Conservation (phyloP, 2,329 filamentous ascomycete species). For the Phoma sp. region DNA sequence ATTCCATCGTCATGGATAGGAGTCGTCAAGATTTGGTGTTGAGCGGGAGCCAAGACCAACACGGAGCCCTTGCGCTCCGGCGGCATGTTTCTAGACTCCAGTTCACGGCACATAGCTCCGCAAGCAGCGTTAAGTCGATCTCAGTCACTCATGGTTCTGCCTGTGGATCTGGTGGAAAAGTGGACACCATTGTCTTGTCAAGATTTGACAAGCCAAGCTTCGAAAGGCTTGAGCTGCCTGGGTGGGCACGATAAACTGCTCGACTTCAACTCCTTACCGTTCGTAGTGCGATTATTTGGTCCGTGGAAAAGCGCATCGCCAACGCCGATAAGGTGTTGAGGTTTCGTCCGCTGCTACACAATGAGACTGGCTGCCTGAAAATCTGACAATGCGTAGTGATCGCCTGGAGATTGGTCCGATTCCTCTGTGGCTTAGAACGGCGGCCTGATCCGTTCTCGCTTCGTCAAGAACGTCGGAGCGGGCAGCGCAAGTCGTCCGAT, state of each 20-base stretch:
- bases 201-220: slow-evolving; percentile 9
- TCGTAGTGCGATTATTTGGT: background rate
- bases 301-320: background rate
- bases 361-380: slow-evolving; percentile 13
- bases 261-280: background rate
- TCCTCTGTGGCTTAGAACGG: slow-evolving; percentile 11
- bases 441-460: slow-evolving; percentile 6
- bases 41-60: slow-evolving; percentile 10
- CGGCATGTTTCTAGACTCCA: slow-evolving; percentile 1
- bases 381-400: slow-evolving; percentile 4
- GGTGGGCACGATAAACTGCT: background rate
- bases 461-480: slow-evolving; percentile 9
- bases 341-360: slow-evolving; percentile 13
- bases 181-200: background rate
- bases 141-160: background rate
- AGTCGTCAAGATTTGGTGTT: slow-evolving; percentile 1
- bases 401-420: slow-evolving; percentile 7
- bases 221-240: slow-evolving; percentile 6
- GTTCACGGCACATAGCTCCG: slow-evolving; percentile 1
- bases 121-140: slow-evolving; percentile 4
- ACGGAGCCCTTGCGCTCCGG: slow-evolving; percentile 9
- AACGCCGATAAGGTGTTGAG: slow-evolving; percentile 1
- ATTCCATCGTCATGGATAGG: background rate
- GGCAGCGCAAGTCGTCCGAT: slow-evolving; percentile 7
- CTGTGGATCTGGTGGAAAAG: slow-evolving; percentile 8